These are phyloP conservation scores for Didymella pomorum DNA, from an alignment of 2,329 filamentous ascomycete species.

Conservation along the genomic window DNA sequence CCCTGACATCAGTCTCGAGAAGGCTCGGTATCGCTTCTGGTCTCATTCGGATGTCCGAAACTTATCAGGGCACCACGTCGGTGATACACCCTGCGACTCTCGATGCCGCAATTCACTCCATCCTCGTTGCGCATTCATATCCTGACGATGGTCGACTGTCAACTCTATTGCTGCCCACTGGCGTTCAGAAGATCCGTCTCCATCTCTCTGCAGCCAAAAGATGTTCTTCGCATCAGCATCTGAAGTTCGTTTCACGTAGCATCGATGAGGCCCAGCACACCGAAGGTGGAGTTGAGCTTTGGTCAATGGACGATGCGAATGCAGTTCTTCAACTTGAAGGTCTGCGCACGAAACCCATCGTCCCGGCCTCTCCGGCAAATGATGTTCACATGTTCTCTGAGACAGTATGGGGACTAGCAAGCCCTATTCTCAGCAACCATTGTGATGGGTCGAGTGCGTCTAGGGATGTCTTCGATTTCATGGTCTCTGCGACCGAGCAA, in stretches of 20 bases:
- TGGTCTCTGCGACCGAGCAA: too few species aligned
- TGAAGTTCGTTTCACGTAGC: conserved; percentile 4
- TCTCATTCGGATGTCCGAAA: background rate
- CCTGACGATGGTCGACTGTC: conserved; percentile 39
- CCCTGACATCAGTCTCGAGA: conserved; percentile 7
- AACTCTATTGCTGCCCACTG: conserved; percentile 19
- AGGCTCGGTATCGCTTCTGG: conserved; percentile 7
- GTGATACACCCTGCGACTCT: conserved; percentile 40
- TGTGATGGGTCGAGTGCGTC: too few species aligned
- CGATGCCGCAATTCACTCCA: conserved; percentile 45
- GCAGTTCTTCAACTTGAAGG: conserved; percentile 18
- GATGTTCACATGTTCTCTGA: conserved; percentile 22
- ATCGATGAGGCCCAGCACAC: background rate
- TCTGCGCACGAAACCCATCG: conserved; percentile 12
- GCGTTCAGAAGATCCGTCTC: conserved; percentile 1
- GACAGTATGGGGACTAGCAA: conserved; percentile 15
- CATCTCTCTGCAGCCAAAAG: conserved; percentile 21
- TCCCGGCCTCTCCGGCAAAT: background rate
- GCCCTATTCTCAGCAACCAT: background rate
- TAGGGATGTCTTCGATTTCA: too few species aligned
- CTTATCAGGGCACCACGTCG: background rate
- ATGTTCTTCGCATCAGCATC: background rate
- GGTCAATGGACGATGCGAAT: background rate
- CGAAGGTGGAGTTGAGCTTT: conserved; percentile 5
- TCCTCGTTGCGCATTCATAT: conserved; percentile 39